These are phyloP conservation scores for Ogataea nakhonphanomensis DNA, from an alignment of 805 yeast genomes.

Conservation along the genomic window DNA sequence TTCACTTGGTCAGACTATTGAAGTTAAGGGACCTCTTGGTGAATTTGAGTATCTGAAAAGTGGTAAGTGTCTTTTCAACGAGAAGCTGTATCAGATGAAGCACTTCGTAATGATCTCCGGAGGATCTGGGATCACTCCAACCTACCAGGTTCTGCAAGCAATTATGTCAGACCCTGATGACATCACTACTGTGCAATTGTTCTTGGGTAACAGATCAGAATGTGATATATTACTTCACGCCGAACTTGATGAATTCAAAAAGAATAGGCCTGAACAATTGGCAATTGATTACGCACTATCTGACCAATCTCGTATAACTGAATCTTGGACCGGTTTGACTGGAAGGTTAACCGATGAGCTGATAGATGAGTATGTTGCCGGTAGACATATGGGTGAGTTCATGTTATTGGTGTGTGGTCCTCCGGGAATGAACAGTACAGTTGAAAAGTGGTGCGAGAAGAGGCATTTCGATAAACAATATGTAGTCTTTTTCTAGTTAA, in stretches of 20 bases:
- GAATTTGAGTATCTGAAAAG: constrained; percentile 27
- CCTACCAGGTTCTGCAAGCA: constrained; percentile 49
- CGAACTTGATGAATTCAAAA: constrained; percentile 41
- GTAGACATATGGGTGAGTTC: constrained; percentile 17
- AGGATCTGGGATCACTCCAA: constrained; percentile 56
- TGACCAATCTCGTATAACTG: constrained; percentile 1
- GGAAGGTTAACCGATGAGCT: constrained; percentile 41
- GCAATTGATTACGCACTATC: constrained; percentile 39
- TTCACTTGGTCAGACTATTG: constrained; percentile 23
- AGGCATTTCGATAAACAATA: constrained; percentile 14
- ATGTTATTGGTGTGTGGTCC: constrained; percentile 52
- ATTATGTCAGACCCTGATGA: constrained; percentile 41
- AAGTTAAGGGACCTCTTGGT: constrained; percentile 33
- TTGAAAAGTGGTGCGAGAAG: constrained; percentile 15
- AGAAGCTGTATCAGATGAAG: constrained; percentile 13
- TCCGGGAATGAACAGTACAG: constrained; percentile 36
- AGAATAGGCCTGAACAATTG: constrained; percentile 35
- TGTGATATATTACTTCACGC: constrained; percentile 45
- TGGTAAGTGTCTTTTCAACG: constrained; percentile 13
- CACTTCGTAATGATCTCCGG: constrained; percentile 49
- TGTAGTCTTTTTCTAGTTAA: constrained; percentile 20
- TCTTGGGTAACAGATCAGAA: constrained; percentile 41
- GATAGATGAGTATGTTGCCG: constrained; percentile 32
- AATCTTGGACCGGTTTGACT: constrained; percentile 37
- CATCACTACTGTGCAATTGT: constrained; percentile 42